A percentile compares a stretch with the other conserved stretches of the same genome.
phyloP scores from a whole-genome alignment of 257 asterid genomes.

The Penstemon davidsonii region DNA sequence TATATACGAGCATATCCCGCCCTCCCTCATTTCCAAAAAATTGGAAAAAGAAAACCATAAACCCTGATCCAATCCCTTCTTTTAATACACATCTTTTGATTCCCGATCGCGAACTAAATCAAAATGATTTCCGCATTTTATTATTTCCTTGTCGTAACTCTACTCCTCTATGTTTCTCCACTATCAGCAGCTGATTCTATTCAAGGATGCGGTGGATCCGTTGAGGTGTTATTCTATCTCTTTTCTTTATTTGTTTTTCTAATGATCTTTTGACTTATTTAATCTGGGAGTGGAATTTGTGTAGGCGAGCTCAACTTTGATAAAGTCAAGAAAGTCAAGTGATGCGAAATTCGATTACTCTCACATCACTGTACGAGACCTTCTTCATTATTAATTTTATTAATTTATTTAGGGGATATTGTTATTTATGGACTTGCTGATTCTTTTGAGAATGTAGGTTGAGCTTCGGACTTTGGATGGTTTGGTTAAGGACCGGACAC shows the following conservation, averaged over 20 bases:
- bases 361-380: constrained; percentile 61
- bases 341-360: constrained; percentile 86
- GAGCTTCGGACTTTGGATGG: constrained; percentile 93
- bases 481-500: constrained; percentile 87
- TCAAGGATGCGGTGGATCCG: constrained; percentile 97
- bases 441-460: constrained; percentile 49
- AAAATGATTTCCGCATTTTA: constrained; percentile 39
- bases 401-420: background rate
- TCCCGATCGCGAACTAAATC: constrained; percentile 26
- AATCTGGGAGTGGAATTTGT: constrained; percentile 16
- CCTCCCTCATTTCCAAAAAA: no score
- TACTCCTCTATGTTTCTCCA: constrained; percentile 33
- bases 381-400: background rate
- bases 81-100: constrained; percentile 3
- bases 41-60: constrained; percentile 23
- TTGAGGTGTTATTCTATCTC: constrained; percentile 56
- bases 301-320: constrained; percentile 79
- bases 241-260: background rate
- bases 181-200: constrained; percentile 61
- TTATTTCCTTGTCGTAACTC: constrained; percentile 24
- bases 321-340: constrained; percentile 74
- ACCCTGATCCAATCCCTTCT: constrained; percentile 33
- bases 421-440: background rate
- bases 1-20: no score
- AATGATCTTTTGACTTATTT: constrained; percentile 17